These are phyloP conservation scores for Aureobasidium lini DNA, from an alignment of 2,329 filamentous ascomycete genomes.

Conservation along the genomic window DNA sequence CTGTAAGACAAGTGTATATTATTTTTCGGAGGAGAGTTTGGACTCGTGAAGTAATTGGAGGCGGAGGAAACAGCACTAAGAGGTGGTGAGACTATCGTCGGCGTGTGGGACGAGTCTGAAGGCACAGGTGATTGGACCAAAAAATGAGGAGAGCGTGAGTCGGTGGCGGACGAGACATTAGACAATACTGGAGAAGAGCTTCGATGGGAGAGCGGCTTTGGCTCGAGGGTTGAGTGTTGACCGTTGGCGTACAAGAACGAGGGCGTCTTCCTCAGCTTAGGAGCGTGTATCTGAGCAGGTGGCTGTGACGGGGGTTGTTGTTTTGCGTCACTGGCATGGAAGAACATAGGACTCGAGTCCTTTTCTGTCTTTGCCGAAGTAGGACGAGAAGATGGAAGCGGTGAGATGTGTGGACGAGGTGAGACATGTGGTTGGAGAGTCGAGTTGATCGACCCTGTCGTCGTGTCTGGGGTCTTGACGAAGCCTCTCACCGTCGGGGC, in stretches of 20 bases:
- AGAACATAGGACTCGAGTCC: conserved; percentile 50
- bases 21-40: conserved; percentile 39
- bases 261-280: conserved; percentile 36
- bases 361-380: neutral
- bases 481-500: conserved; percentile 6
- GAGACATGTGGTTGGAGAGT: neutral
- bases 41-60: conserved; percentile 26
- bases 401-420: neutral
- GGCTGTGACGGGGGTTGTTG: conserved; percentile 23
- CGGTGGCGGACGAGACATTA: conserved; percentile 24
- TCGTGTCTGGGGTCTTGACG: neutral
- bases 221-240: conserved; percentile 31
- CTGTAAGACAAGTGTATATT: conserved; percentile 43
- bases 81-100: conserved; percentile 27
- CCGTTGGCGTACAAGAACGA: conserved; percentile 47
- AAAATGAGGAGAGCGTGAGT: conserved; percentile 4
- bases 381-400: neutral
- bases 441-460: neutral
- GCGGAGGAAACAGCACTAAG: conserved; percentile 23
- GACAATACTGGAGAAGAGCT: conserved; percentile 25
- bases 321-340: conserved; percentile 77
- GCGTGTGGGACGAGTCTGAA: conserved; percentile 16
- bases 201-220: conserved; percentile 19
- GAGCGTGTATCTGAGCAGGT: conserved; percentile 24
- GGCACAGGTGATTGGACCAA: neutral